Base-by-base conservation (phyloP, 2,329 filamentous ascomycete species). In the Nemania serpens region DNA sequence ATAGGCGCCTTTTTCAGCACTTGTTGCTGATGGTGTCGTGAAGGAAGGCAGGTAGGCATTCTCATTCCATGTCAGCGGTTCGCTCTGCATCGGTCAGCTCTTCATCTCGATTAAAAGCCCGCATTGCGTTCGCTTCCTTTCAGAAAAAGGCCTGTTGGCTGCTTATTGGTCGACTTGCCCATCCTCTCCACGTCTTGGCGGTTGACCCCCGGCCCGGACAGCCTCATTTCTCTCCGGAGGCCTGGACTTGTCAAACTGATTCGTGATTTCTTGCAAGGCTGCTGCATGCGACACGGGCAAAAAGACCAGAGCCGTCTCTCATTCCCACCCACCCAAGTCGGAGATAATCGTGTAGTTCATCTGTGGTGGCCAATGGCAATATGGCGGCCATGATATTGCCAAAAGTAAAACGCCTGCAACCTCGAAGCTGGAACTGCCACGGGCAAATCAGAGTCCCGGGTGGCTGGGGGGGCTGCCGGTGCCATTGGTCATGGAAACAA, bases 211-310 rank as follows among this genome's bases (percentile, higher is more conserved):
- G 65, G 64, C 62, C 61, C 63, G 59, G 69, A 69, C 72, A 74
- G 73, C 73, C 73, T 74, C 73, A 74, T 70, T 74, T 73, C 66
- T 73, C 64, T 41, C 57, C 59, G 66, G 70, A 69, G 69, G 67
- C 45, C 43, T 69, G 68, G 58, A 48, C 67, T 67, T 66, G 69
- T 68, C 66, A 64, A 61, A 65, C 70, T 63, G 65, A 67, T 66
- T 66, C 60, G 68, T 65, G 66, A 69, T 69, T 64, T 68, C 64
- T 69, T 71, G 71, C 70, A 70, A 75, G 71, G 73, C 74, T 75
- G 70, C 66, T 72, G 71, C 71, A 73, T 72, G 68, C 68, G 63
- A 67, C 62, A 65, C 66, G 64, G 67, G 65, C 66, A 60, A 59
- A 61, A 64, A 63, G 61, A 69, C 65, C 64, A 67, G 69, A 66